A percentile compares a stretch with the other conserved stretches of the same genome.
These are phyloP conservation scores for Parathielavia appendiculata DNA, from an alignment of 495 filamentous ascomycete species.

Conservation along the genomic window DNA sequence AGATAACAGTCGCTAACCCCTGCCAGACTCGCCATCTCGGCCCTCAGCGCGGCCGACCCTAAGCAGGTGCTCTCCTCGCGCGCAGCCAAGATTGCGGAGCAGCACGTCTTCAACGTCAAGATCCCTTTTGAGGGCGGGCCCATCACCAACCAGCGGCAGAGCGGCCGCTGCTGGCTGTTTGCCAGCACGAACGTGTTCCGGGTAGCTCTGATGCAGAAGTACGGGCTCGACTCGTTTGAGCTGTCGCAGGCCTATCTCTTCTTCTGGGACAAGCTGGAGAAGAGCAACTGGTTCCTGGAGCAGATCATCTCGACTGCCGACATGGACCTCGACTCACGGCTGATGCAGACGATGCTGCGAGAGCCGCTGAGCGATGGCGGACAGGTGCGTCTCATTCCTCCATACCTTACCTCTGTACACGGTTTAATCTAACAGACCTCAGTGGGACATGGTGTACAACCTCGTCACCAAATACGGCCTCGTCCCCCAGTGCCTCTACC, in stretches of 20 bases:
- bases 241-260: constrained; percentile 85
- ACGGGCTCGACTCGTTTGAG: constrained; percentile 73
- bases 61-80: constrained; percentile 52
- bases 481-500: constrained; percentile 72
- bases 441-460: constrained; percentile 87
- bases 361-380: constrained; percentile 74
- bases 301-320: constrained; percentile 68
- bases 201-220: constrained; percentile 73
- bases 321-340: constrained; percentile 59
- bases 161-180: constrained; percentile 86
- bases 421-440: not conserved
- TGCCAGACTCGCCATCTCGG: constrained; percentile 58
- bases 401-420: not conserved
- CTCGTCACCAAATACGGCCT: constrained; percentile 81
- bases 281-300: constrained; percentile 83
- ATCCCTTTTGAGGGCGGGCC: constrained; percentile 77
- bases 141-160: constrained; percentile 76
- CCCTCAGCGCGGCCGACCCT: constrained; percentile 54
- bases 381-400: constrained; percentile 36
- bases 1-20: not conserved
- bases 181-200: constrained; percentile 84
- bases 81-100: constrained; percentile 55
- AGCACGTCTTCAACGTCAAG: constrained; percentile 74
- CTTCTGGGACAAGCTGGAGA: constrained; percentile 93
- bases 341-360: constrained; percentile 61